Conservation (phyloP, 2,329 filamentous ascomycete genomes). For the Aureobasidium sp. region DNA sequence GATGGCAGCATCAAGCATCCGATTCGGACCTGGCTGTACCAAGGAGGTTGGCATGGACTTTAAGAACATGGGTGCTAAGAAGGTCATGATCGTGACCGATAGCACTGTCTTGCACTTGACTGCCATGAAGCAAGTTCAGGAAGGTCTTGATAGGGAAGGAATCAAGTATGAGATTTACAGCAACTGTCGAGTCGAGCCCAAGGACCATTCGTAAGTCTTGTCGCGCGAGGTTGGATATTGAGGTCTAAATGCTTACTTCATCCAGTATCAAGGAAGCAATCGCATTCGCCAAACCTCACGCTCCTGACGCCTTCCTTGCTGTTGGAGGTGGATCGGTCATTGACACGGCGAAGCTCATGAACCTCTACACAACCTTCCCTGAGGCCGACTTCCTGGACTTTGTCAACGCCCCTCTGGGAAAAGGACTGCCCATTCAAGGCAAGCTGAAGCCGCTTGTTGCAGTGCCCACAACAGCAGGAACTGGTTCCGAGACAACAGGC, state of each 20-base stretch:
- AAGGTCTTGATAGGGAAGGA: constrained; percentile 70
- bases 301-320: constrained; percentile 83
- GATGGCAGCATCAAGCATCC: constrained; percentile 91
- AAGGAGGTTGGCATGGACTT: constrained; percentile 98
- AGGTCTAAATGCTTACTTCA: neutral
- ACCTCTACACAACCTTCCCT: constrained; percentile 84
- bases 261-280: constrained; percentile 80
- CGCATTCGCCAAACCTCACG: constrained; percentile 70
- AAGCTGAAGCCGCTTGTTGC: constrained; percentile 70
- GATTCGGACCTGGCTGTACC: constrained; percentile 87
- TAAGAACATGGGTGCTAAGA: constrained; percentile 78
- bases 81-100: constrained; percentile 90
- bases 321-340: constrained; percentile 92
- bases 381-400: constrained; percentile 95
- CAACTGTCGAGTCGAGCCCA: constrained; percentile 78
- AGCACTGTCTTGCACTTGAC: constrained; percentile 70
- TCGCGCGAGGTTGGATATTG: neutral
- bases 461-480: constrained; percentile 78
- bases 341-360: constrained; percentile 98
- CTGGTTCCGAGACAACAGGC: constrained; percentile 89
- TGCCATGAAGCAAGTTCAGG: constrained; percentile 82
- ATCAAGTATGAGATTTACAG: constrained; percentile 77
- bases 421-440: constrained; percentile 66
- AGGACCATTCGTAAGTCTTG: constrained; percentile 71
- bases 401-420: constrained; percentile 89